Evolutionary conservation across 192 early-diverging fungal genomes (phyloP), one percentile per base, ranked within the genome.

Genomic region (Backusella sp.): DNA sequence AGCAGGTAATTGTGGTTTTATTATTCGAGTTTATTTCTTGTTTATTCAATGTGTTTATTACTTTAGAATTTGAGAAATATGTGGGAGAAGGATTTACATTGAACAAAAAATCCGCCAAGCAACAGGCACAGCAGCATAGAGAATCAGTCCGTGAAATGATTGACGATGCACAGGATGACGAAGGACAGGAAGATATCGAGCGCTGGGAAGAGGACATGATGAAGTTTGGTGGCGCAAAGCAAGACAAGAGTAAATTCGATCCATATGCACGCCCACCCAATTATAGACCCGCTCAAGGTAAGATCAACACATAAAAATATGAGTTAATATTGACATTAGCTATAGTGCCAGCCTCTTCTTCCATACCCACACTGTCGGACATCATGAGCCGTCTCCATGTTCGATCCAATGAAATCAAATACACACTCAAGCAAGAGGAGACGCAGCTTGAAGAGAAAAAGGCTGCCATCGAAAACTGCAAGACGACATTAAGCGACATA

Each of bases 191-290:
- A 26, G 86, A 90, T 53, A 72, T 88, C n/a, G 74, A 83, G 28
- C 82, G 86, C 41, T 88, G 88, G 87, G 87, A 90, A 65, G 78
- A 82, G 53, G 83, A 88, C 62, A 79, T 82, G 74, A 90, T 90
- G 21, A 85, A 86, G 59, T 81, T 83, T 66, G 88, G 87, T 14
- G 88, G 86, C 3, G 77, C 84, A 14, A 75, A 73, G 12, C 32
- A 44, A 23, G 21, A 70, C 8, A 17, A 62, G 0, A 28, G 11
- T n/a, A 35, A 74, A 35, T 70, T 73, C 8, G 83, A 70, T 41
- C 69, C 84, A 23, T 83, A 75, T 49, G 74, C 76, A 37, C 15
- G 70, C 14, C 68, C 75, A n/a, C 46, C n/a, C 1, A 71, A 74
- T 15, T 76, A 77, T 52, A 30, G 67, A 39, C 44, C 76, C 6